Conservation (phyloP, 2,329 filamentous ascomycete species). For the Pestalotiopsis sp. region DNA sequence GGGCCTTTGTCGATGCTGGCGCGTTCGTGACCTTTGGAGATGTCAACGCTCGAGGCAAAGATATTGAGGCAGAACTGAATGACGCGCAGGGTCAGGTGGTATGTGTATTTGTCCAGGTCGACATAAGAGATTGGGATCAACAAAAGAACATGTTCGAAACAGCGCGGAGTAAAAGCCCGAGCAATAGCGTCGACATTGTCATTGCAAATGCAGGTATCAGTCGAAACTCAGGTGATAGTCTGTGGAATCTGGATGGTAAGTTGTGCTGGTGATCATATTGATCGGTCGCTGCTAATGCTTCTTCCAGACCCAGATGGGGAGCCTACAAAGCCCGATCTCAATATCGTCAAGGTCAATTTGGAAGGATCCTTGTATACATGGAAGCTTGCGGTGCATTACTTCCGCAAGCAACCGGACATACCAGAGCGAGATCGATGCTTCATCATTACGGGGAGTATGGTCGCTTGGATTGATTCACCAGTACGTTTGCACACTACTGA, state of each 20-base stretch:
- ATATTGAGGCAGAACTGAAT: slow-evolving; percentile 34
- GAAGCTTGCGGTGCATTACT: slow-evolving; percentile 49
- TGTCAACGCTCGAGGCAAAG: slow-evolving; percentile 33
- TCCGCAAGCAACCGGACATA: slow-evolving; percentile 39
- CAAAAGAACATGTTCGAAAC: slow-evolving; percentile 42
- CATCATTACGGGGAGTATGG: slow-evolving; percentile 50
- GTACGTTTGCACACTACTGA: slow-evolving; percentile 15
- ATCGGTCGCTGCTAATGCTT: neutral
- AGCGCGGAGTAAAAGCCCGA: slow-evolving; percentile 36
- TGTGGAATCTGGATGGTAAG: slow-evolving; percentile 40
- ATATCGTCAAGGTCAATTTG: slow-evolving; percentile 42
- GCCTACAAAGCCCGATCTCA: slow-evolving; percentile 40
- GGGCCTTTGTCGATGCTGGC: slow-evolving; percentile 36
- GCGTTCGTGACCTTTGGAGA: slow-evolving; percentile 44
- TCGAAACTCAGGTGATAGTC: slow-evolving; percentile 34
- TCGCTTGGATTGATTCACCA: slow-evolving; percentile 47
- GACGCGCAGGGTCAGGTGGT: slow-evolving; percentile 16
- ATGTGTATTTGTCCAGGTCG: slow-evolving; percentile 39
- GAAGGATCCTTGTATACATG: slow-evolving; percentile 45
- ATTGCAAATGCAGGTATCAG: slow-evolving; percentile 50
- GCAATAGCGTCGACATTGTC: slow-evolving; percentile 44
- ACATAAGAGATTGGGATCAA: slow-evolving; percentile 44
- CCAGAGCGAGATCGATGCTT: slow-evolving; percentile 45
- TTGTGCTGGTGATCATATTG: neutral
- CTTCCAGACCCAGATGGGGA: slow-evolving; percentile 21